Evolutionary conservation across 371 early-diverging fungal genomes (phyloP).

Genomic region (Rhizopus sp.): DNA sequence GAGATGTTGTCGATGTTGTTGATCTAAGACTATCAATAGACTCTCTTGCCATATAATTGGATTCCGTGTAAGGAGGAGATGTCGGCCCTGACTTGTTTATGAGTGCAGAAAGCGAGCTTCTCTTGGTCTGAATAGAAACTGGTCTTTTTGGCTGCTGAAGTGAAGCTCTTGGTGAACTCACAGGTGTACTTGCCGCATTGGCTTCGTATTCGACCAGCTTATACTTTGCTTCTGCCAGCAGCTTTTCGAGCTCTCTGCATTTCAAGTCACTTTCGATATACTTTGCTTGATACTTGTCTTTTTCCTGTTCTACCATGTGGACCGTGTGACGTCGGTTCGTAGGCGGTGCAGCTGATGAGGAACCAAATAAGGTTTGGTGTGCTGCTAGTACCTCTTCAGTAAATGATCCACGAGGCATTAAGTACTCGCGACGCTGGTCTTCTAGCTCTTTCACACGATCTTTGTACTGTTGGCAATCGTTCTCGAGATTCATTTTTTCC

Average conservation of each 20-base stretch:
- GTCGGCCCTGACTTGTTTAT: conserved; percentile 23
- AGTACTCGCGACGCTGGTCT: conserved; percentile 42
- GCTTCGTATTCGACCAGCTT: conserved; percentile 46
- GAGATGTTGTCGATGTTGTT: conserved; percentile 15
- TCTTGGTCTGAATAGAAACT: conserved; percentile 27
- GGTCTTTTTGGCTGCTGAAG: conserved; percentile 23
- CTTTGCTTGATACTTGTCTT: conserved; percentile 36
- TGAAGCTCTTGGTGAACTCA: conserved; percentile 25
- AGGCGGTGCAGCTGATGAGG: neutral
- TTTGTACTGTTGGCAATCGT: conserved; percentile 27
- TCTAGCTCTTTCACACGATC: conserved; percentile 36
- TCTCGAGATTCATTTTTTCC: conserved; percentile 37
- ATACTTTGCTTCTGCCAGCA: conserved; percentile 49
- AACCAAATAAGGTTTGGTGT: conserved; percentile 39
- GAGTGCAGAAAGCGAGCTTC: conserved; percentile 38
- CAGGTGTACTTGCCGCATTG: neutral
- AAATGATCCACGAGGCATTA: conserved; percentile 48
- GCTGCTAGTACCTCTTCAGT: conserved; percentile 51
- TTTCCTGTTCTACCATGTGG: conserved; percentile 9
- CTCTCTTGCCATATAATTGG: conserved; percentile 18
- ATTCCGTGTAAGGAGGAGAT: conserved; percentile 21
- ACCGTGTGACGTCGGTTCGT: conserved; percentile 28
- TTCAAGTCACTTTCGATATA: conserved; percentile 49
- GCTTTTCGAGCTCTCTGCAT: conserved; percentile 51
- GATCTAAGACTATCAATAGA: conserved; percentile 43